These are phyloP conservation scores for Hygrocybe coccinea DNA, from an alignment of 768 basidiomycete species.

Conservation along the genomic window DNA sequence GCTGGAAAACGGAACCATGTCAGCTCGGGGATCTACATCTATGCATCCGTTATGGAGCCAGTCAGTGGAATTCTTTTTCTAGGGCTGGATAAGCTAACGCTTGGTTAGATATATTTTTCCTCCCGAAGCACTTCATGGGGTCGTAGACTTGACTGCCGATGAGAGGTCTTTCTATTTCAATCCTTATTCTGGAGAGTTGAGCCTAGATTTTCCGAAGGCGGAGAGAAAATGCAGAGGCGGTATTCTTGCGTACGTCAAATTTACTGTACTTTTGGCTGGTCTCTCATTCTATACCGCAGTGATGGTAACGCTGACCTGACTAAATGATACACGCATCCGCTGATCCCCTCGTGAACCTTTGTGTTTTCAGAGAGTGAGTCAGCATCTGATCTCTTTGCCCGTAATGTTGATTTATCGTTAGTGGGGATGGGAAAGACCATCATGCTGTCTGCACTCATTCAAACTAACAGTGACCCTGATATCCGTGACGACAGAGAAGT, in stretches of 20 bases:
- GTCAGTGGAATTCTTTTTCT: conserved; percentile 41
- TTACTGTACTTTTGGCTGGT: not conserved
- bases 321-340: conserved; percentile 8
- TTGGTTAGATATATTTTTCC: conserved; percentile 67
- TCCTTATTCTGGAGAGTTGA: conserved; percentile 86
- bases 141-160: conserved; percentile 77
- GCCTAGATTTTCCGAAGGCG: conserved; percentile 76
- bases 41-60: conserved; percentile 95
- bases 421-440: conserved; percentile 98
- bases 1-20: conserved; percentile 68
- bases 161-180: conserved; percentile 85
- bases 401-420: conserved; percentile 25
- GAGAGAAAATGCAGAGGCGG: conserved; percentile 78
- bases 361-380: conserved; percentile 46
- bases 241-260: conserved; percentile 71
- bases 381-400: conserved; percentile 1
- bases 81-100: conserved; percentile 9
- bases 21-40: conserved; percentile 62
- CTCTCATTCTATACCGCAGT: conserved; percentile 20
- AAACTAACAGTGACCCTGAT: conserved; percentile 59
- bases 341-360: not conserved
- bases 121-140: conserved; percentile 47
- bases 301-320: conserved; percentile 35
- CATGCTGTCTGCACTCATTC: conserved; percentile 87
- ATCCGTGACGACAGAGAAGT: conserved; percentile 26